These are phyloP conservation scores for Dendrobium catenatum DNA, from an alignment of 106 monocot species.

Conservation along the genomic window DNA sequence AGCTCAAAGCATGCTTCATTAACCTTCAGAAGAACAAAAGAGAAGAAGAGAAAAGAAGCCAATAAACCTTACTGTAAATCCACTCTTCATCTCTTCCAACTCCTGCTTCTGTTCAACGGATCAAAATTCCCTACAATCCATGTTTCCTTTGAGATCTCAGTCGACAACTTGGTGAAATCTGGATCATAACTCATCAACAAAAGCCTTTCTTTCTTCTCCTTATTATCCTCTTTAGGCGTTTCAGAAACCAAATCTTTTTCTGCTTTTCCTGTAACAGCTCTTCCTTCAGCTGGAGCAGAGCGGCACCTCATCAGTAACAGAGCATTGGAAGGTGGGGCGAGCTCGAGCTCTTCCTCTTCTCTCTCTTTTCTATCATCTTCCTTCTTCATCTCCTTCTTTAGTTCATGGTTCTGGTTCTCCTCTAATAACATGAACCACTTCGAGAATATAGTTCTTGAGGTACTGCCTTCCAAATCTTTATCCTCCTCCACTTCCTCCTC, in stretches of 20 bases:
- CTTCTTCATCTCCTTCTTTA: slow-evolving; percentile 6
- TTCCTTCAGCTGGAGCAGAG: slow-evolving; percentile 63
- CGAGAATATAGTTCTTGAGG: slow-evolving; percentile 29
- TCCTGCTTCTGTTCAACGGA: slow-evolving; percentile 56
- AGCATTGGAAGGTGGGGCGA: slow-evolving; percentile 59
- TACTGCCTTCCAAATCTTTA: slow-evolving; percentile 11
- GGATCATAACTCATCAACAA: slow-evolving; percentile 31
- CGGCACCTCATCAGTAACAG: slow-evolving; percentile 79
- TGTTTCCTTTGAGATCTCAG: slow-evolving; percentile 78
- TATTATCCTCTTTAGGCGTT: background rate
- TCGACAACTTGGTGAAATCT: slow-evolving; percentile 62
- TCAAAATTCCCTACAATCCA: slow-evolving; percentile 71
- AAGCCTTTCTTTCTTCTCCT: slow-evolving; percentile 6
- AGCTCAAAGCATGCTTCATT: too few relatives aligned
- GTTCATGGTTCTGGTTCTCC: slow-evolving; percentile 18
- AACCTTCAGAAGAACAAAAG: background rate
- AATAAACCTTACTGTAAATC: background rate
- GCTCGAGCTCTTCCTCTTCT: slow-evolving; percentile 6
- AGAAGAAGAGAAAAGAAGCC: background rate
- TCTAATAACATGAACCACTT: slow-evolving; percentile 83
- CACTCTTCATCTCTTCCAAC: slow-evolving; percentile 57
- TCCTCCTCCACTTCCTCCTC: slow-evolving; percentile 26
- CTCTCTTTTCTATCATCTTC: slow-evolving; percentile 10
- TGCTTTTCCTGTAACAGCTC: background rate
- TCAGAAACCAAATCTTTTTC: background rate